Evolutionary conservation across 768 basidiomycete genomes (phyloP).

Genomic region (Amanita brunnescens): DNA sequence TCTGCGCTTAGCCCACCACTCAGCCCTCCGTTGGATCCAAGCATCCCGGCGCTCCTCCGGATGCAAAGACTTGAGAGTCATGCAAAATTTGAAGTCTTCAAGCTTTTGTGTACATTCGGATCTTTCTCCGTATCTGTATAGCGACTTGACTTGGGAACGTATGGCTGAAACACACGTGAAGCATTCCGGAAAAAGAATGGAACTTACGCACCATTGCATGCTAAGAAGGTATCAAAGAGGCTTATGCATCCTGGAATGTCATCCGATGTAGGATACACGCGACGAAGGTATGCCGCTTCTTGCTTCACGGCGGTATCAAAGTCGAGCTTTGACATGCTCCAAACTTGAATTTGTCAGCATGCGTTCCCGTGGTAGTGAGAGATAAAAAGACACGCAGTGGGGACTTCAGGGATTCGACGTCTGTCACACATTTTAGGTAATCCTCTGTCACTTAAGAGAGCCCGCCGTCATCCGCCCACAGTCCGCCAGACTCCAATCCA

Average conservation of each 20-base stretch:
- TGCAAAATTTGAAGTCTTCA: slow-evolving; percentile 93
- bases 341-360: too few relatives aligned
- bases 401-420: too few relatives aligned
- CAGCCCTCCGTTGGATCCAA: slow-evolving; percentile 82
- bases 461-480: too few relatives aligned
- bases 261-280: slow-evolving; percentile 40
- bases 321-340: slow-evolving; percentile 3
- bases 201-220: slow-evolving; percentile 48
- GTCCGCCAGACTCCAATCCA: too few relatives aligned
- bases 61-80: slow-evolving; percentile 71
- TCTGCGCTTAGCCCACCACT: slow-evolving; percentile 88
- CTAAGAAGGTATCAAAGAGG: slow-evolving; percentile 62
- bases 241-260: slow-evolving; percentile 80
- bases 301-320: slow-evolving; percentile 53
- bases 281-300: slow-evolving; percentile 52
- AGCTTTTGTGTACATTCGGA: slow-evolving; percentile 67
- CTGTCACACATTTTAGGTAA: too few relatives aligned
- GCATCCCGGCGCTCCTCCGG: slow-evolving; percentile 70
- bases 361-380: too few relatives aligned
- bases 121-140: slow-evolving; percentile 80
- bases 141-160: slow-evolving; percentile 68
- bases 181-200: background rate
- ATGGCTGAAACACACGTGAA: slow-evolving; percentile 41
- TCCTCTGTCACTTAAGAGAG: too few relatives aligned
- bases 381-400: too few relatives aligned